Conservation (phyloP, 495 filamentous ascomycete genomes). For the Aspergillus steynii region DNA sequence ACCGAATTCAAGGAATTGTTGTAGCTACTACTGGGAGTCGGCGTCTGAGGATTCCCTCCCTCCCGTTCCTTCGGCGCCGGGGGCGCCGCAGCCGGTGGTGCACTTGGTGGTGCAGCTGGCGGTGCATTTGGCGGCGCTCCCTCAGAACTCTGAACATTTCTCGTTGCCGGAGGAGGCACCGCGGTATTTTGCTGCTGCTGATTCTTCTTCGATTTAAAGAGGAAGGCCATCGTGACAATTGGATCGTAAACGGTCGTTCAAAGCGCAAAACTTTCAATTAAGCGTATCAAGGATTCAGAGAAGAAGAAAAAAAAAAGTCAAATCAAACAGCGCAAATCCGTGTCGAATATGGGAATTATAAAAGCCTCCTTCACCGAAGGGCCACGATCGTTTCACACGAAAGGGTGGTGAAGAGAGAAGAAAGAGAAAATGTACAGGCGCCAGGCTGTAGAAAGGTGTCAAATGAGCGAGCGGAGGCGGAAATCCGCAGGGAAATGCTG, state of each 20-base stretch:
- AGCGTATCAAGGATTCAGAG: slow-evolving; percentile 2
- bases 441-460: slow-evolving; percentile 13
- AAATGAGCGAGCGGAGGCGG: slow-evolving; percentile 18
- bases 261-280: slow-evolving; percentile 18
- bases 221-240: slow-evolving; percentile 57
- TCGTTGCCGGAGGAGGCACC: slow-evolving; percentile 54
- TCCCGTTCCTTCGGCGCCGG: slow-evolving; percentile 47
- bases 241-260: slow-evolving; percentile 43
- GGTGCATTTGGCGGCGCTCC: slow-evolving; percentile 34
- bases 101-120: no score
- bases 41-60: slow-evolving; percentile 45
- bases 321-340: neutral
- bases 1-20: slow-evolving; percentile 65
- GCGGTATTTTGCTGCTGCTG: slow-evolving; percentile 46
- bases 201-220: slow-evolving; percentile 64
- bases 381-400: neutral
- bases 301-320: slow-evolving; percentile 4
- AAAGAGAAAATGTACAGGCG: slow-evolving; percentile 7
- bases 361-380: slow-evolving; percentile 4
- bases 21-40: slow-evolving; percentile 63
- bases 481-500: slow-evolving; percentile 10
- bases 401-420: slow-evolving; percentile 6
- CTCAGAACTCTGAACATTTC: slow-evolving; percentile 54
- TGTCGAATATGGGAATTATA: neutral
- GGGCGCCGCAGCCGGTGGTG: slow-evolving; percentile 11